Conservation (phyloP, 2,329 filamentous ascomycete species). For the Sclerotinia borealis region DNA sequence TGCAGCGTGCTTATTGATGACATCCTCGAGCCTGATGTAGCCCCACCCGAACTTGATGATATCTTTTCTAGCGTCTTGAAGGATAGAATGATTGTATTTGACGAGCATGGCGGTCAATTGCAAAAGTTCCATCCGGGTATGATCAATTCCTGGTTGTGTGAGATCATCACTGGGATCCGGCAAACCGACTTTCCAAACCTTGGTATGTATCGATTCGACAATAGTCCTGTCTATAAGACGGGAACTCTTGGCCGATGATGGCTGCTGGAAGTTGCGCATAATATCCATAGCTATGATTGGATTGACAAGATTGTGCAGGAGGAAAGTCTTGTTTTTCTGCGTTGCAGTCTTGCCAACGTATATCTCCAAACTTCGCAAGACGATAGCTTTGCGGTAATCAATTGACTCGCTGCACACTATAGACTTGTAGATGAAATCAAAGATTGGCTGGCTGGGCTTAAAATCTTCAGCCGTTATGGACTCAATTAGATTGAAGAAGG, state of each 20-base stretch:
- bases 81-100: constrained; percentile 83
- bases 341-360: constrained; percentile 74
- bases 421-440: constrained; percentile 75
- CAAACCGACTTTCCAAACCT: constrained; percentile 87
- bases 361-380: constrained; percentile 80
- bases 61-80: constrained; percentile 91
- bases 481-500: constrained; percentile 78
- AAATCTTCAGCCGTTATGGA: constrained; percentile 78
- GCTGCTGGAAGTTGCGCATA: constrained; percentile 67
- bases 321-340: constrained; percentile 88
- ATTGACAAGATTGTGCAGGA: constrained; percentile 88
- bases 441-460: constrained; percentile 67
- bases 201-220: constrained; percentile 84
- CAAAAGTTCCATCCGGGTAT: constrained; percentile 90
- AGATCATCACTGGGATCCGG: constrained; percentile 79
- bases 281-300: constrained; percentile 91
- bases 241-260: constrained; percentile 51
- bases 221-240: constrained; percentile 79
- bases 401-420: constrained; percentile 81
- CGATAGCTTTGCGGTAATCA: constrained; percentile 76
- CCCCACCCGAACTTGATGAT: constrained; percentile 99
- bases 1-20: constrained; percentile 97
- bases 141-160: constrained; percentile 80
- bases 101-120: constrained; percentile 92
- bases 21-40: constrained; percentile 95